Conservation (phyloP, 78 protist genomes). For the Dictyostelium firmibasis region DNA sequence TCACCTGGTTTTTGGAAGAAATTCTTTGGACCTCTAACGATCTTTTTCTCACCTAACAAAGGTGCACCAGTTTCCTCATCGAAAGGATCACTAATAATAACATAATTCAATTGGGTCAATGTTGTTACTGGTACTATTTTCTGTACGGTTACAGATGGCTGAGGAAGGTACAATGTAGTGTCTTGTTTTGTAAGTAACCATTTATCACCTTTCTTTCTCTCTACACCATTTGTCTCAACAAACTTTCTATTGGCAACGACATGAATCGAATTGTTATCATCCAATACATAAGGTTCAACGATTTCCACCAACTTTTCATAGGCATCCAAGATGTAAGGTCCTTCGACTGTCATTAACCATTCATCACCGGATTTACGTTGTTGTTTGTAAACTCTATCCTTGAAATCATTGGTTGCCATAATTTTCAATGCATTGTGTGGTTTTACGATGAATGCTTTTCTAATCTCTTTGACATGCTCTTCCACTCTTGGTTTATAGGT, state of each 20-base stretch:
- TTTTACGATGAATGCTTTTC: constrained; percentile 29
- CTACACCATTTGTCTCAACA: not conserved
- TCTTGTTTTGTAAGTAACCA: constrained; percentile 42
- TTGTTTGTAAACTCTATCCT: not conserved
- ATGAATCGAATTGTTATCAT: not conserved
- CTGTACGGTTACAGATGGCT: constrained; percentile 23
- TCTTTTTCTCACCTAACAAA: constrained; percentile 7
- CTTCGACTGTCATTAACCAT: constrained; percentile 35
- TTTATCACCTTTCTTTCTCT: constrained; percentile 36
- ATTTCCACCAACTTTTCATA: constrained; percentile 19
- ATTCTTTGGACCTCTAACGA: constrained; percentile 10
- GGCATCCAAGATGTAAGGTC: constrained; percentile 38
- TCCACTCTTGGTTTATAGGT: constrained; percentile 74
- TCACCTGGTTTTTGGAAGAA: constrained; percentile 47
- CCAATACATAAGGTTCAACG: constrained; percentile 15
- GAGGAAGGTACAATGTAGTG: constrained; percentile 35
- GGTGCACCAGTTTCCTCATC: not conserved
- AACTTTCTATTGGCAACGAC: constrained; percentile 4
- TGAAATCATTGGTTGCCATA: constrained; percentile 19
- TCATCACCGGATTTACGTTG: constrained; percentile 44
- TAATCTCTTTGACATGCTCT: constrained; percentile 11
- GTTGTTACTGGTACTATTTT: not conserved
- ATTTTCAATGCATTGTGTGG: constrained; percentile 32
- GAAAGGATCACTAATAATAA: not conserved
- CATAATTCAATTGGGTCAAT: not conserved